phyloP scores from a whole-genome alignment of 208 protist species.

The Crithidia sp. region DNA sequence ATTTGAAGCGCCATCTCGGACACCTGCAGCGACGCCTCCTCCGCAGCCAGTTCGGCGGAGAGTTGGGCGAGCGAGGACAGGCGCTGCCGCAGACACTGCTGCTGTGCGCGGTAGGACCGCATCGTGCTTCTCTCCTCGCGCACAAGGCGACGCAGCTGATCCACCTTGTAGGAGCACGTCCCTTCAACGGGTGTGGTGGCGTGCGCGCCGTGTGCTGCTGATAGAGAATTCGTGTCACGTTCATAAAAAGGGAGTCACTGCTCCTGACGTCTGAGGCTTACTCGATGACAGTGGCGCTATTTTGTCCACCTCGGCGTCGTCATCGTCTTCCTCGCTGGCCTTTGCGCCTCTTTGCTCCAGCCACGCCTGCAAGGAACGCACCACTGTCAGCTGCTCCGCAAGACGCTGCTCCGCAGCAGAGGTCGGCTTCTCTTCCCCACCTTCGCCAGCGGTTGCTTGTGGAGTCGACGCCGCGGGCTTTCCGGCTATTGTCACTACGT shows the following conservation, averaged over 20 bases:
- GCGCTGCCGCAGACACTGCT: slow-evolving; percentile 11
- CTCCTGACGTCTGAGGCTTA: neutral
- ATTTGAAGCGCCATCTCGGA: slow-evolving; percentile 42
- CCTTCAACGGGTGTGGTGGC: neutral
- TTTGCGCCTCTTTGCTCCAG: slow-evolving; percentile 2
- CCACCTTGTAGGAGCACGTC: neutral
- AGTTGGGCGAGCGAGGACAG: slow-evolving; percentile 14
- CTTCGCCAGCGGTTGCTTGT: neutral
- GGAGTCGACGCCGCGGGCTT: neutral
- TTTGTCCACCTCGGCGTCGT: neutral
- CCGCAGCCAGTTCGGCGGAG: slow-evolving; percentile 15
- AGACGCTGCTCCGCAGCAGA: slow-evolving; percentile 1
- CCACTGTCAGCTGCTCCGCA: neutral
- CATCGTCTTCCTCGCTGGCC: neutral
- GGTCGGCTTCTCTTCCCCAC: neutral
- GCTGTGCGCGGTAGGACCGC: slow-evolving; percentile 21
- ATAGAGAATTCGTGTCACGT: slow-evolving; percentile 1
- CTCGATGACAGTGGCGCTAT: neutral
- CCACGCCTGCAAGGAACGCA: neutral
- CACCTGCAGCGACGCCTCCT: slow-evolving; percentile 20
- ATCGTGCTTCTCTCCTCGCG: slow-evolving; percentile 16
- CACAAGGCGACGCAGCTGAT: slow-evolving; percentile 22
- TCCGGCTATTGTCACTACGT: neutral
- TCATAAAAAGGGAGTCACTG: neutral
- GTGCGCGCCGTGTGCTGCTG: neutral